These are phyloP conservation scores for Thelonectria rubi DNA, from an alignment of 2,329 filamentous ascomycete species.

Conservation along the genomic window DNA sequence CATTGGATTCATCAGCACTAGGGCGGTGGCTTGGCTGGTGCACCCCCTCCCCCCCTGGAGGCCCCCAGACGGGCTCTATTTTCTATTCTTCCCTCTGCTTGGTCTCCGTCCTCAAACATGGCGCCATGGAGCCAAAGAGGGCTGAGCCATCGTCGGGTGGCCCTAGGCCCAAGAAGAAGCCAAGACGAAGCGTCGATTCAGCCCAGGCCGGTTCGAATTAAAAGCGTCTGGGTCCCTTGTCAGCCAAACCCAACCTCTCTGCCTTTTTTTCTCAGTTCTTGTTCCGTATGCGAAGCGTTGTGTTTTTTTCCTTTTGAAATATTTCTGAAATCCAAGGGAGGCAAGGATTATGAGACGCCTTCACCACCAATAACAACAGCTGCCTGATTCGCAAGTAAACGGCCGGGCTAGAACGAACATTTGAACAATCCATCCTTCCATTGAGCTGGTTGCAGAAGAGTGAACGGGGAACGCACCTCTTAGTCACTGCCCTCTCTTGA, in stretches of 20 bases:
- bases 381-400: constrained; percentile 17
- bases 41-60: background rate
- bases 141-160: constrained; percentile 30
- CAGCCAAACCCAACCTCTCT: background rate
- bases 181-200: constrained; percentile 22
- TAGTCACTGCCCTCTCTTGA: background rate
- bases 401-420: constrained; percentile 2
- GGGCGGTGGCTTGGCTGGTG: constrained; percentile 34
- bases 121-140: constrained; percentile 37
- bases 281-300: too few species aligned
- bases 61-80: background rate
- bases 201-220: constrained; percentile 17
- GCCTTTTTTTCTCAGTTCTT: too few species aligned
- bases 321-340: too few species aligned
- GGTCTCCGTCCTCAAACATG: constrained; percentile 32
- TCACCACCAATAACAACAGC: constrained; percentile 6
- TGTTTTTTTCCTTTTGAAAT: too few species aligned
- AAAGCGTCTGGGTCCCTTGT: constrained; percentile 9
- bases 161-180: constrained; percentile 16
- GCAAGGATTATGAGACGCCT: constrained; percentile 17
- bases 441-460: constrained; percentile 25
- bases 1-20: constrained; percentile 40
- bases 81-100: too few species aligned
- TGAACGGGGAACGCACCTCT: too few species aligned
- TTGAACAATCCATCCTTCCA: constrained; percentile 5